Base-by-base conservation (phyloP, 352 stramenopile genomes). In the Globisporangium perplexum region DNA sequence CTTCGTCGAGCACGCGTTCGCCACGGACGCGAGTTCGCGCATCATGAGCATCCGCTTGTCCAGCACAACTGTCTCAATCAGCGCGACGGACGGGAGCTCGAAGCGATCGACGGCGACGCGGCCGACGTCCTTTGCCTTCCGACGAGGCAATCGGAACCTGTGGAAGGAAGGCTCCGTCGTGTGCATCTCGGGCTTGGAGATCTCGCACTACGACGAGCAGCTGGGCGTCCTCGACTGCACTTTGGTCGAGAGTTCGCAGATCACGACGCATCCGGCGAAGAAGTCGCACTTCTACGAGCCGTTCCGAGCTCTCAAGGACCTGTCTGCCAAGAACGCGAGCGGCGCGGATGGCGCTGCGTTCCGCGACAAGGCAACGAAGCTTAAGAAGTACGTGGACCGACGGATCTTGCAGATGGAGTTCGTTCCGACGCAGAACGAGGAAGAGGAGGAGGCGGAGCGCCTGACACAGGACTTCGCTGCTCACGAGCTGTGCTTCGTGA, bases 151-250 rank as follows among this genome's bases (percentile, higher is more conserved):
- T 47, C 71, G 70, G 30, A 83, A 61, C 36, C 35, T 74, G 18
- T 86, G 77, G 77, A 72, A 69, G 60, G 66, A 81, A 63, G 74
- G 77, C 17, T 45, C 63, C 10, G 57, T 86, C 57, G 31, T 88
- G 12, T 86, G 71, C 38, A 64, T 88, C 24, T 73, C 64, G 51
- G 77, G 71, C 20, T 52, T 88, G 20, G 72, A 86, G 45, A 47
- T 88, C 12, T 88, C 77, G 28, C 77, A 88, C 47, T 85, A 71
- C 23, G 77, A 88, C 43, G 69, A 86, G 30, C 64, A 70, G 50
- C 54, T 88, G 12, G 63, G 60, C 11, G 33, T 88, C 18, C 57
- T 88, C 26, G 77, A 86, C 57, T 83, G 77, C 47, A 57, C 74
- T 4, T 39, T 86, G 43, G 68, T 76, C 4, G 77, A 88, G 60